Base-by-base conservation (phyloP, 352 stramenopile species). In the Phytophthora megakarya region DNA sequence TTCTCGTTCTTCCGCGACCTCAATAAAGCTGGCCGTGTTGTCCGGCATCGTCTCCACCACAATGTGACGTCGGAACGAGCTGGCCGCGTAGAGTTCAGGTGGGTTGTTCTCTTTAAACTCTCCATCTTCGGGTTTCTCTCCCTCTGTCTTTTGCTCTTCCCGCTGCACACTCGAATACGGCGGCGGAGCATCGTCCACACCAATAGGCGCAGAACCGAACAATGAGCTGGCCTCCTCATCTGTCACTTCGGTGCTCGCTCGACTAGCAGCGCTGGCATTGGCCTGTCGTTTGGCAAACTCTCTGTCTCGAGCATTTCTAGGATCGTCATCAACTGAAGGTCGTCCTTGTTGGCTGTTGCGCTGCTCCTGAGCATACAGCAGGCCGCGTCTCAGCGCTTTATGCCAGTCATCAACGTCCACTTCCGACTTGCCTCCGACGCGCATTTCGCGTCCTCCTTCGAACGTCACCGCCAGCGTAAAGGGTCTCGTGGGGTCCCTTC, bases 341-440 rank as follows among this genome's bases (percentile, higher is more conserved):
- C 53, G 51, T 46, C 37, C 51, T 23, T 72, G 48, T 8, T 67
- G 53, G 12, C 64, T 73, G 44, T 67, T 72, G 8, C 61, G 50
- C 46, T 73, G 65, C 35, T 73, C 61, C 40, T 80, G 70, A 11
- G 67, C 42, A 45, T 83, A 57, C 59, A 84, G 53, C 15, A 92
- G 66, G 11, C 61, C 72, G 11, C 70, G 62, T 15, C 70, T 68
- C 19, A 93, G 63, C 18, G 78, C 80, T 52, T 86, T 85, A 57
- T 89, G 80, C 84, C 84, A 93, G 23, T 88, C 80, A 37, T 82
- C 72, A 59, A 90, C 81, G 40, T 90, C 81, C n/a, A 73, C 65
- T 50, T 91, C 81, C 22, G 71, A 85, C 35, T 83, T 80, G 12
- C 73, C 80, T 30, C 77, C 78, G 10, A 91, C 74, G n/a, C 80